Percentiles rank a stretch among this genome's conserved stretches.
These are phyloP conservation scores for Metarhizium sp. DNA, from an alignment of 2,329 filamentous ascomycete genomes.

Conservation along the genomic window DNA sequence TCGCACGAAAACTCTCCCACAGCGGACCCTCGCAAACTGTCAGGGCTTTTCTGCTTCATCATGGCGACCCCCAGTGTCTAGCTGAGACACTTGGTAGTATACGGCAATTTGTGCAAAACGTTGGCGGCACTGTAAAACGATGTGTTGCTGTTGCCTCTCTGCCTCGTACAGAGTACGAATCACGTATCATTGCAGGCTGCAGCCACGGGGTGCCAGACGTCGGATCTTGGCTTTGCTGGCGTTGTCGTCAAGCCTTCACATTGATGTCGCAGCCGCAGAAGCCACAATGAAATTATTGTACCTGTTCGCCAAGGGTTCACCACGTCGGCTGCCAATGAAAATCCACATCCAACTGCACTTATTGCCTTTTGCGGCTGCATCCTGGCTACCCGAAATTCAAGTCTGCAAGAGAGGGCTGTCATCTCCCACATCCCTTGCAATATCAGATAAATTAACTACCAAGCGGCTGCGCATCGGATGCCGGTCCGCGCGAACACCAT, in stretches of 20 bases:
- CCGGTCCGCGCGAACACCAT: background rate
- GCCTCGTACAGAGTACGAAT: background rate
- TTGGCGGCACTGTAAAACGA: too few relatives aligned
- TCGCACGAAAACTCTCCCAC: background rate
- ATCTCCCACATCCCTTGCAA: background rate
- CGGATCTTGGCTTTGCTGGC: background rate
- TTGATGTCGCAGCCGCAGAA: background rate
- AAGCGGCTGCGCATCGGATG: too few relatives aligned
- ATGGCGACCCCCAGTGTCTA: background rate
- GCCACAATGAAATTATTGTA: background rate
- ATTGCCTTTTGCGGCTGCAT: background rate
- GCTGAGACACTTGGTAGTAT: background rate
- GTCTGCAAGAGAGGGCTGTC: background rate
- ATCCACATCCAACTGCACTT: background rate
- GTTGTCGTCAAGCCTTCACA: background rate
- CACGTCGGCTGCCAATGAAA: background rate
- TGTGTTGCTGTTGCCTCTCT: background rate
- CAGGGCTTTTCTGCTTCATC: background rate
- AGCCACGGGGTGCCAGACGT: background rate
- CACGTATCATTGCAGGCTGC: background rate
- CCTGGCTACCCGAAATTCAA: background rate
- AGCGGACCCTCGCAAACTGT: background rate
- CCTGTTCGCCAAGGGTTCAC: background rate
- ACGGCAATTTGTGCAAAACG: too few relatives aligned
- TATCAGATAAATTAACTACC: background rate